Evolutionary conservation across 306 rosid species (phyloP), one percentile per base, ranked within the genome.

Genomic region (Prunus mume): DNA sequence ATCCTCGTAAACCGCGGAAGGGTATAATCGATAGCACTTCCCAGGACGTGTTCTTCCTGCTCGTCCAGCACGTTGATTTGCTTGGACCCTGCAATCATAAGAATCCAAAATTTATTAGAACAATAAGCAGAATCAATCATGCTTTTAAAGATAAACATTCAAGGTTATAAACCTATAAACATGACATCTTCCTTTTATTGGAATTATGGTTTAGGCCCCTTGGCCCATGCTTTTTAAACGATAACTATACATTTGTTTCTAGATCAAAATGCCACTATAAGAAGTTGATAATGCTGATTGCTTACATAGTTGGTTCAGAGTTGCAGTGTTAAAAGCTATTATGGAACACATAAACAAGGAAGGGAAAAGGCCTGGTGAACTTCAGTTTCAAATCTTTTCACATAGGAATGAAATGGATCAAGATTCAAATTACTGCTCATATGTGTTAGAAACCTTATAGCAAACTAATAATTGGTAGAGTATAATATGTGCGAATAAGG

Each of bases 21-120:
- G 88, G 82, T 95, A 95, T 55, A 95, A 78, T 9, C 97, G 94
- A 72, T 95, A 92, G 90, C 98, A 95, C 85, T 90, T 95, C 82
- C 98, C 97, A 14, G 96, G 96, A 57, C 93, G 88, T 51, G 98
- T 95, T 82, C 98, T 89, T 84, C 98, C 98, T 66, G 98, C 98
- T 86, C 97, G 87, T 61, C 98, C 97, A 41, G 96, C 93, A 68
- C 98, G 96, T 81, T 95, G 98, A 77, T 86, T 88, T 72, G 98
- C 98, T 86, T 95, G 97, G 80, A 95, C 98, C 85, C 96, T 95
- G 91, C 77, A 80, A 84, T 69, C 63, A 71, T 30, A 72, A 12
- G 28, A 60, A 67, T n/a, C 34, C 61, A 58, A 69, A 32, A 18
- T 68, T 62, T 2, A 52, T 72, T 62, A 45, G 24, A 65, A 25